A percentile compares a stretch with the other conserved stretches of the same genome.
Evolutionary conservation across 192 early-diverging fungal genomes (phyloP).

Genomic region (Linnemannia elongata): DNA sequence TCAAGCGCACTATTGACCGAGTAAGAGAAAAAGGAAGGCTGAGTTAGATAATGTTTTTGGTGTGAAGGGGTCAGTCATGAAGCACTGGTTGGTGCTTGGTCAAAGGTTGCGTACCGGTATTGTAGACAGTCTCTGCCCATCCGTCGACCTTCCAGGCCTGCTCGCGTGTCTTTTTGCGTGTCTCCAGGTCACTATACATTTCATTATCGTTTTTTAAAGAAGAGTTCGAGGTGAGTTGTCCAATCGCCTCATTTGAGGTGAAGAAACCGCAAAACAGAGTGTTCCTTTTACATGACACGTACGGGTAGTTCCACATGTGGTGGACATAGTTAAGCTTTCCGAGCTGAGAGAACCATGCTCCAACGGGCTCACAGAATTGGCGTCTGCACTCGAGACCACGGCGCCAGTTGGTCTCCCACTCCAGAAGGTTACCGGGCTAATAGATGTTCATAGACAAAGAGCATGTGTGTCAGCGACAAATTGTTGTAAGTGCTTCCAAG

Average conservation of each 20-base stretch:
- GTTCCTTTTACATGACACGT: slow-evolving; percentile 16
- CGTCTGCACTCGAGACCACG: slow-evolving; percentile 89
- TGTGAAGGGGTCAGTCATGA: background rate
- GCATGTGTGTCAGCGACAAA: background rate
- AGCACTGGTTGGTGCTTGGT: background rate
- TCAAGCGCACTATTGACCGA: slow-evolving; percentile 73
- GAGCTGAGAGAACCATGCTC: slow-evolving; percentile 96
- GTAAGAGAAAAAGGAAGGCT: background rate
- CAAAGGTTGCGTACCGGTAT: slow-evolving; percentile 72
- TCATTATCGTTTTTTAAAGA: background rate
- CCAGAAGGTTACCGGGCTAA: slow-evolving; percentile 88
- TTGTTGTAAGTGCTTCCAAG: background rate
- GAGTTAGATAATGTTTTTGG: background rate
- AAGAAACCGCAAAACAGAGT: background rate
- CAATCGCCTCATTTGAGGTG: background rate
- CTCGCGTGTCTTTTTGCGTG: slow-evolving; percentile 91
- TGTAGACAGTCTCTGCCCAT: slow-evolving; percentile 92
- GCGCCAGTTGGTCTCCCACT: slow-evolving; percentile 95
- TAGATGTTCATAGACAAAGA: background rate
- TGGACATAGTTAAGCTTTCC: slow-evolving; percentile 91
- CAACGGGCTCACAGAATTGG: slow-evolving; percentile 92
- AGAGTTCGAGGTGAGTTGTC: too few species aligned
- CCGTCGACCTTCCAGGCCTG: slow-evolving; percentile 94
- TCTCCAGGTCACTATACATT: slow-evolving; percentile 78
- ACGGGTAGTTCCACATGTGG: slow-evolving; percentile 94